Conservation (phyloP, 75 land plant genomes). For the Pinus tabuliformis region DNA sequence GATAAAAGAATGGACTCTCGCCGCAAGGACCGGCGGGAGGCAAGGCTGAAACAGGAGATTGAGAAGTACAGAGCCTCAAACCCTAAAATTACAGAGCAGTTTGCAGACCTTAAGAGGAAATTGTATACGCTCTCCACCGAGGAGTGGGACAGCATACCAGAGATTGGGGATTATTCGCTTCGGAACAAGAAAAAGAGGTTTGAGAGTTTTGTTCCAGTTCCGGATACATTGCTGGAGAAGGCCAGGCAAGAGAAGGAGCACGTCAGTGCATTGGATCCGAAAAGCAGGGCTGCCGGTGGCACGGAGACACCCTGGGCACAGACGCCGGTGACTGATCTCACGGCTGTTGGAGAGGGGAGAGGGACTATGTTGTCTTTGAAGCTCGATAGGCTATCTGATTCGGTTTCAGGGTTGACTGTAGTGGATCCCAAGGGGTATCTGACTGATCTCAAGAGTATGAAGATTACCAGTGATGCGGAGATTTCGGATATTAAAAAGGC, state of each 20-base stretch:
- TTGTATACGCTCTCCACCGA: constrained; percentile 50
- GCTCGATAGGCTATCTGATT: too few species aligned
- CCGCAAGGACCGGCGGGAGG: constrained; percentile 71
- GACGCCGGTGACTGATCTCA: too few species aligned
- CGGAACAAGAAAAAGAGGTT: constrained; percentile 93
- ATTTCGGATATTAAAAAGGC: constrained; percentile 98
- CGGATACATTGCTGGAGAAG: too few species aligned
- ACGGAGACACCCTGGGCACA: too few species aligned
- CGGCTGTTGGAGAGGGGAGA: too few species aligned
- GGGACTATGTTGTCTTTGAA: too few species aligned
- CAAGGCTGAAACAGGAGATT: constrained; percentile 66
- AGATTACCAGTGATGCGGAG: constrained; percentile 97
- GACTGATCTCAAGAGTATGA: constrained; percentile 98
- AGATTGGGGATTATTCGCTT: constrained; percentile 85
- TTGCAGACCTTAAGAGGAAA: constrained; percentile 93
- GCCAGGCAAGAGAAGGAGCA: too few species aligned
- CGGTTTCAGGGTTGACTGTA: constrained; percentile 86
- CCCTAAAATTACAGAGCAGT: constrained; percentile 96
- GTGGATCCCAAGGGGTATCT: constrained; percentile 96
- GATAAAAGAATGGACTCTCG: constrained; percentile 93
- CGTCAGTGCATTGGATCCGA: too few species aligned
- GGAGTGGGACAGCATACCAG: constrained; percentile 96
- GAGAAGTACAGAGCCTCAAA: constrained; percentile 96
- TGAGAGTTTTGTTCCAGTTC: too few species aligned
- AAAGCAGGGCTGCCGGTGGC: too few species aligned